Conservation (phyloP, 306 rosid species). For the Trifolium subterraneum region DNA sequence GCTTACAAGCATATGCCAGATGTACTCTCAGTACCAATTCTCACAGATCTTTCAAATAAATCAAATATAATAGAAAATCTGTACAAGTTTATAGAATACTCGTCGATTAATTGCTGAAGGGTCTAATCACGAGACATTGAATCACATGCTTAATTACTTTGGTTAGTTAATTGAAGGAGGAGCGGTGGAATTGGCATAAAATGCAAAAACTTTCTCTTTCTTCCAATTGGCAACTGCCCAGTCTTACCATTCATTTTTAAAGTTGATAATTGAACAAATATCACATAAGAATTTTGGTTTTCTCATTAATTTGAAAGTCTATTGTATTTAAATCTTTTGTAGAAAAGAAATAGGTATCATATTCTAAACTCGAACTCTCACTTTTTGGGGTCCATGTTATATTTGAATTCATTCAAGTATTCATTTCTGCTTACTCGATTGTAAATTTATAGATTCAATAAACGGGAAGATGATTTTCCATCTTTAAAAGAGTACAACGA, state of each 20-base stretch:
- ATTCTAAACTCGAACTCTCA: conserved; percentile 17
- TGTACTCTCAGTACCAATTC: not conserved
- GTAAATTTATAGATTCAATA: conserved; percentile 67
- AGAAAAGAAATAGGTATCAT: conserved; percentile 1
- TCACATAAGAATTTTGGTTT: conserved; percentile 8
- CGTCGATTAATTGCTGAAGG: conserved; percentile 12
- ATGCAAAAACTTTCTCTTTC: not conserved
- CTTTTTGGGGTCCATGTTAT: conserved; percentile 22
- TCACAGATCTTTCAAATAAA: not conserved
- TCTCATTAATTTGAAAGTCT: conserved; percentile 6
- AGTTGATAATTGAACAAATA: conserved; percentile 18
- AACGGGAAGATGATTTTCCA: conserved; percentile 86
- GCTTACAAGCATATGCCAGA: not conserved
- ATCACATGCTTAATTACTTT: not conserved
- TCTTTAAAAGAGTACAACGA: conserved; percentile 86
- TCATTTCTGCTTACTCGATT: conserved; percentile 12
- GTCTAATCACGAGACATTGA: not conserved
- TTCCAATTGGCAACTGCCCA: not conserved
- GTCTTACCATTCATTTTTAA: not conserved
- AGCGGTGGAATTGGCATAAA: not conserved
- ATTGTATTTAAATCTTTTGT: not conserved
- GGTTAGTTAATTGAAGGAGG: not conserved
- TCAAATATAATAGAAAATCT: not conserved
- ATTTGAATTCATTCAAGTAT: conserved; percentile 29
- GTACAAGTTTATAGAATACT: not conserved